phyloP scores from a whole-genome alignment of 1,139 yeast genomes.

The Taphrina wiesneri region DNA sequence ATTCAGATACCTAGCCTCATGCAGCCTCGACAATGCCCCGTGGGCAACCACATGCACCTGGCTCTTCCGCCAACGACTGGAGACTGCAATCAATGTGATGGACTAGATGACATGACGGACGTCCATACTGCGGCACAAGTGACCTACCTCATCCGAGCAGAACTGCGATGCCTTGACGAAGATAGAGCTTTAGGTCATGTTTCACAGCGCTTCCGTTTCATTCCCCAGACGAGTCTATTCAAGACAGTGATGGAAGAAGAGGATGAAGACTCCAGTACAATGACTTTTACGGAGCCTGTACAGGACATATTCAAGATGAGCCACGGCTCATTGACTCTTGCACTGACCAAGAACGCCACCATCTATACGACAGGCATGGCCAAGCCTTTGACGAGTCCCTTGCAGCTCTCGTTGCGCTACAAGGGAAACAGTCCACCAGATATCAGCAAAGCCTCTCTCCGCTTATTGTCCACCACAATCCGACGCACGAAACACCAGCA shows the following conservation, averaged over 20 bases:
- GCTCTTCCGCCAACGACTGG: conserved; percentile 13
- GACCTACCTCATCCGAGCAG: conserved; percentile 17
- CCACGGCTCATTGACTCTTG: background rate
- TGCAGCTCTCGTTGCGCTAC: background rate
- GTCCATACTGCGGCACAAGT: background rate
- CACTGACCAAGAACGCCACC: background rate
- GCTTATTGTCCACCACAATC: background rate
- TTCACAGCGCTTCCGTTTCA: background rate
- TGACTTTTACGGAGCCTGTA: background rate
- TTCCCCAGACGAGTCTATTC: background rate
- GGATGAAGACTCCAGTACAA: background rate
- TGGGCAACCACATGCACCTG: conserved; percentile 5
- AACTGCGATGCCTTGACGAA: conserved; percentile 10
- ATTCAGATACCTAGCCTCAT: conserved; percentile 15
- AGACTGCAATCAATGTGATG: background rate
- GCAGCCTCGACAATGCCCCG: conserved; percentile 31
- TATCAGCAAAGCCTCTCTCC: background rate
- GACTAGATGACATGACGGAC: background rate
- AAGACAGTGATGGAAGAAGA: background rate
- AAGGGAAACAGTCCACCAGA: conserved; percentile 1
- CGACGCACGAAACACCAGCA: conserved; percentile 2
- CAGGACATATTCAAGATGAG: background rate
- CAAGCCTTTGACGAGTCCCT: background rate
- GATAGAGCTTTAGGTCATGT: background rate
- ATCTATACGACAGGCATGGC: background rate